Base-by-base conservation (phyloP, 495 filamentous ascomycete genomes). In the Penicillium flavigenum region DNA sequence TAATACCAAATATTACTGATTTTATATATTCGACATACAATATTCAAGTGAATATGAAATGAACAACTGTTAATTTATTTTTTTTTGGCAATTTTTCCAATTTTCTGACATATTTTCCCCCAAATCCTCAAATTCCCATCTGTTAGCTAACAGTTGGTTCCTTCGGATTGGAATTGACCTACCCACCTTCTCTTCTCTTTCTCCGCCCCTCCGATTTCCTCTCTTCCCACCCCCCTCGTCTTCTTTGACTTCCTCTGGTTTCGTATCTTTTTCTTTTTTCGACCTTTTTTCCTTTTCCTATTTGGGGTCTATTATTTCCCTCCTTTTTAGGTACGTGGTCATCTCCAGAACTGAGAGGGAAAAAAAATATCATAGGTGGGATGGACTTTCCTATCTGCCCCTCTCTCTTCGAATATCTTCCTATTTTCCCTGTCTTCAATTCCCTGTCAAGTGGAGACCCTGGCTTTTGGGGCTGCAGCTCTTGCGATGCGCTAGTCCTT, bases 181-280 rank as follows among this genome's bases (percentile, higher is more conserved):
- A 51, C 38, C 43, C 42, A 29, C 53, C 32, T 42, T 44, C 46
- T 41, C 43, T 54, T 12, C 19, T 46, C 10, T 56, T 27, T 59
- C 61, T 59, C 61, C 58, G 54, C 47, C 54, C 59, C 60, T 57
- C 60, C 51, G 58, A 48, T 54, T 54, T 55, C 34, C 52, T 63
- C 58, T 57, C 58, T 55, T 57, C 41, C 51, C 48, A 26, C 49
- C 53, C 62, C 60, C 59, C 57, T 58, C 61, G 61, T 58, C 56
- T 34, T 61, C 57, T 56, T 61, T 53, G 48, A 55, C 55, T 51
- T 56, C 51, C 48, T 34, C 54, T 34, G 53, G 16, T 34, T 45
- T 32, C 54, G 41, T 50, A 47, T 60, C 27, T 38, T 56, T 56
- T 32, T 22, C 38, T 39, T 51, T 34, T 39, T 54, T 44, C 51